A percentile compares a stretch with the other conserved stretches of the same genome.
Conservation (phyloP, 208 protist species). For the Crithidia brevicula region DNA sequence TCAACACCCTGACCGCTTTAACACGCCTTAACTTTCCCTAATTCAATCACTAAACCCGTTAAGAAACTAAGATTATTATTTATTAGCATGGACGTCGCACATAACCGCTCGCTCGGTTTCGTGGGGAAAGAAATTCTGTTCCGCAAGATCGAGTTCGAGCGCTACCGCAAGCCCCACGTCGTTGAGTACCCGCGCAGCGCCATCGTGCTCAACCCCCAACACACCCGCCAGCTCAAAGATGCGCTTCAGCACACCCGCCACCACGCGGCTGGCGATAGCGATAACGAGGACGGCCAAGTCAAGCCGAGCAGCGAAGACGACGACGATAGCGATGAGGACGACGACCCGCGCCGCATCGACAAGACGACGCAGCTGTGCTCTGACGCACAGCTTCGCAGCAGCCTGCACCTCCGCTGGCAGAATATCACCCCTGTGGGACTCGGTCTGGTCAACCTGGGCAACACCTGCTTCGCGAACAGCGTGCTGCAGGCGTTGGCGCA, state of each 20-base stretch:
- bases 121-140: slow-evolving; percentile 61
- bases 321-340: slow-evolving; percentile 55
- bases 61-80: no score
- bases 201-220: slow-evolving; percentile 87
- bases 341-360: slow-evolving; percentile 70
- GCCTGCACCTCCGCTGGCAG: slow-evolving; percentile 73
- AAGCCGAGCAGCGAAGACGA: slow-evolving; percentile 7
- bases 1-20: no score
- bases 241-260: slow-evolving; percentile 1
- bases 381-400: slow-evolving; percentile 49
- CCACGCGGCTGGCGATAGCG: neutral
- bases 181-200: slow-evolving; percentile 86
- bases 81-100: slow-evolving; percentile 57
- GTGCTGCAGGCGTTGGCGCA: slow-evolving; percentile 89
- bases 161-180: slow-evolving; percentile 84
- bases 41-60: no score
- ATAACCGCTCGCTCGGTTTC: slow-evolving; percentile 61
- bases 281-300: slow-evolving; percentile 18
- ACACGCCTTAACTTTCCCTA: no score
- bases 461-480: slow-evolving; percentile 92
- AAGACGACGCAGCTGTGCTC: slow-evolving; percentile 54
- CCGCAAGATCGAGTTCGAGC: slow-evolving; percentile 83
- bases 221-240: slow-evolving; percentile 54
- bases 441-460: slow-evolving; percentile 87
- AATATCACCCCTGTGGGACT: slow-evolving; percentile 54